Evolutionary conservation across 2,329 filamentous ascomycete species (phyloP).

Genomic region (Calonectria fujianensis): DNA sequence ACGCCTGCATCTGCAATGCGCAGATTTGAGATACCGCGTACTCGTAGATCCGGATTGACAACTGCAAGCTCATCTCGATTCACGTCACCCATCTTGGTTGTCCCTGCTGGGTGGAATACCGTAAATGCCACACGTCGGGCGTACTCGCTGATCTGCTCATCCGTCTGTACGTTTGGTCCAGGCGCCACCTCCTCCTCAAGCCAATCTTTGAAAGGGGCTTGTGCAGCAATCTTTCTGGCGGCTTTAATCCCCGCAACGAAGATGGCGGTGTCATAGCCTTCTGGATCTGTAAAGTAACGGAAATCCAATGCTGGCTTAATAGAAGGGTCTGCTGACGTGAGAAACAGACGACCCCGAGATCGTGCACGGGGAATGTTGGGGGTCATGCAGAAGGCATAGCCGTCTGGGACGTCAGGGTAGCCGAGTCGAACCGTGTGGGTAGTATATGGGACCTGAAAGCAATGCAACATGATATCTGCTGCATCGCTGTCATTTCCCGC

Average conservation of each 20-base stretch:
- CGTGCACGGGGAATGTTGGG: not conserved
- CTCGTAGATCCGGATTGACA: not conserved
- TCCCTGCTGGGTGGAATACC: not conserved
- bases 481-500: not conserved
- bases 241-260: not conserved
- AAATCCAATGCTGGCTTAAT: not conserved
- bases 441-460: not conserved
- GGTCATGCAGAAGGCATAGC: constrained; percentile 3
- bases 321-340: not conserved
- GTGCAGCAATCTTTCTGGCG: constrained; percentile 75
- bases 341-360: not conserved
- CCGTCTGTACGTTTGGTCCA: constrained; percentile 81
- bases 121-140: constrained; percentile 67
- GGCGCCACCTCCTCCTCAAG: constrained; percentile 87
- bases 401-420: not conserved
- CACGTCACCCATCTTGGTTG: not conserved
- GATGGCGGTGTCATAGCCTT: not conserved
- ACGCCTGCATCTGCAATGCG: not conserved
- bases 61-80: not conserved
- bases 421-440: not conserved
- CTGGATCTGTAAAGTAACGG: not conserved
- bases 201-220: constrained; percentile 86
- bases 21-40: not conserved
- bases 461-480: constrained; percentile 5
- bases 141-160: constrained; percentile 87